Evolutionary conservation across 75 land plant genomes (phyloP).

Genomic region (Selaginella tamariscina): DNA sequence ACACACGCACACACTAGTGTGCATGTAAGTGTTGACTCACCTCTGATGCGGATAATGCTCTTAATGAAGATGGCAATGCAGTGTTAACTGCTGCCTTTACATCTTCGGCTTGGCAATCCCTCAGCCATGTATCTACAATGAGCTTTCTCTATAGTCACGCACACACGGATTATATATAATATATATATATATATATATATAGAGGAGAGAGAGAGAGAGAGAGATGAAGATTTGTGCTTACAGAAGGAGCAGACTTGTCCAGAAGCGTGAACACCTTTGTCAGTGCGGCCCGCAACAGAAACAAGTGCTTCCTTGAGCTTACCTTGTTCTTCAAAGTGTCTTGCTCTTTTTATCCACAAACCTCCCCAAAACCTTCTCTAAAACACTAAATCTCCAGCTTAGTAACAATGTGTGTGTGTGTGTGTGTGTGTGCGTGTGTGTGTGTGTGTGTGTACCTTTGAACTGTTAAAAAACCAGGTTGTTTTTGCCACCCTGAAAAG

Average conservation of each 20-base stretch:
- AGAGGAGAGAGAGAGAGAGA: neutral
- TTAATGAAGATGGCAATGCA: constrained; percentile 38
- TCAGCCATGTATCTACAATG: constrained; percentile 54
- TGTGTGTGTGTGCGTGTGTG: too few species aligned
- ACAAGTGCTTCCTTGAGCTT: constrained; percentile 41
- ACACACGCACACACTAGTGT: too few species aligned
- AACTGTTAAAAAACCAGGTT: constrained; percentile 63
- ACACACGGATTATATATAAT: too few species aligned
- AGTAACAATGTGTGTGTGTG: neutral
- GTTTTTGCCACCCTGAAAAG: constrained; percentile 84
- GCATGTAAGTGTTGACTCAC: constrained; percentile 25
- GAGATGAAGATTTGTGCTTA: constrained; percentile 19
- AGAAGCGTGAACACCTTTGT: constrained; percentile 68
- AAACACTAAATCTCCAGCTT: constrained; percentile 23
- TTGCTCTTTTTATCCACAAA: constrained; percentile 55
- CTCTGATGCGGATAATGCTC: constrained; percentile 38
- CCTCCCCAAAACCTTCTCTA: constrained; percentile 48
- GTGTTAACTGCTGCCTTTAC: constrained; percentile 35
- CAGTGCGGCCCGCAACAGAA: constrained; percentile 76
- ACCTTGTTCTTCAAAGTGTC: constrained; percentile 30
- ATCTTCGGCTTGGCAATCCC: constrained; percentile 34
- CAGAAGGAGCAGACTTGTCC: constrained; percentile 83
- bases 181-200: too few species aligned
- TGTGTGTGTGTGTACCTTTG: constrained; percentile 55
- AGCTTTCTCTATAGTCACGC: too few species aligned